Percentiles rank a stretch among this genome's conserved stretches.
Conservation (phyloP, 2,329 filamentous ascomycete species). For the Bipolaris gigantea region DNA sequence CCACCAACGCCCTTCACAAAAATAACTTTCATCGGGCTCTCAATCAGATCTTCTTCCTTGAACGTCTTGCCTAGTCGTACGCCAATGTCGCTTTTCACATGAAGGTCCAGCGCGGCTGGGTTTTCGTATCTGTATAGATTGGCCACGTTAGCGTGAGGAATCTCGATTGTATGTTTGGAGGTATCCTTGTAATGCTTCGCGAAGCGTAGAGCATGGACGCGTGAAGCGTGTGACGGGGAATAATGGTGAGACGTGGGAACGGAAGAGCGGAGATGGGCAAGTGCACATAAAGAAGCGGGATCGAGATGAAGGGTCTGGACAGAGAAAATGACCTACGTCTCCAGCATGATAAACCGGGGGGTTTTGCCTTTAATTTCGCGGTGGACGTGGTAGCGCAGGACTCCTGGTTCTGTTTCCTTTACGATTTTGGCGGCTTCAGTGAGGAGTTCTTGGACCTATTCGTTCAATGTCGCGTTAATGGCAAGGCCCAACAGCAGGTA, state of each 20-base stretch:
- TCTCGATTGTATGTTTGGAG: too few species aligned
- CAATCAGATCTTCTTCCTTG: constrained; percentile 37
- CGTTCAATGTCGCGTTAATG: not conserved
- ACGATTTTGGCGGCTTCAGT: constrained; percentile 25
- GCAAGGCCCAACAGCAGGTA: not conserved
- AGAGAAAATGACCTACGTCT: constrained; percentile 29
- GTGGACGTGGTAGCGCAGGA: constrained; percentile 38
- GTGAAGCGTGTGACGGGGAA: too few species aligned
- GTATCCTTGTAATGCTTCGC: too few species aligned
- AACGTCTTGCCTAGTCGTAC: constrained; percentile 25
- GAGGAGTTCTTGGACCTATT: constrained; percentile 39
- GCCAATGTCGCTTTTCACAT: constrained; percentile 29
- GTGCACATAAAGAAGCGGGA: not conserved
- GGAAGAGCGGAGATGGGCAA: not conserved
- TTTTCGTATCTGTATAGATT: constrained; percentile 23
- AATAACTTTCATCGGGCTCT: constrained; percentile 31
- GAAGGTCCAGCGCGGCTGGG: constrained; percentile 29
- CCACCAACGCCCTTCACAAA: constrained; percentile 37
- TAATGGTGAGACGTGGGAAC: too few species aligned
- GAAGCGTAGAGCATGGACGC: too few species aligned
- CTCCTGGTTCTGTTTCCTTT: constrained; percentile 39
- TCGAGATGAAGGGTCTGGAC: not conserved
- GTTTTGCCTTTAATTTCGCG: constrained; percentile 33
- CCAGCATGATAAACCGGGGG: constrained; percentile 36
- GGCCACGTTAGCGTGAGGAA: not conserved